Conservation (phyloP, 2,329 filamentous ascomycete genomes). For the Thielaviopsis ethacetica region DNA sequence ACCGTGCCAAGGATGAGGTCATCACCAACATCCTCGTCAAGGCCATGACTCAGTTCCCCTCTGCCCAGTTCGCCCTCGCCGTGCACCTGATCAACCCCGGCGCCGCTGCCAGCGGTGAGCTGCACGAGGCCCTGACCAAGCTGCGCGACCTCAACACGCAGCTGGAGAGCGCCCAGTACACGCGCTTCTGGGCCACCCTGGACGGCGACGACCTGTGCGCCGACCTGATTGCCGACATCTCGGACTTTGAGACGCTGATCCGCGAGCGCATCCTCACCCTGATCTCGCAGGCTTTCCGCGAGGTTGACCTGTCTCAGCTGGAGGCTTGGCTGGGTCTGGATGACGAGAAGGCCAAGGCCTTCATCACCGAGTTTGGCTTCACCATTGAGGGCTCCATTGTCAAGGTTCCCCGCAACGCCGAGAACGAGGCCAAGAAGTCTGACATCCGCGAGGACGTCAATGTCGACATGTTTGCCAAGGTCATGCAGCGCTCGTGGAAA, state of each 20-base stretch:
- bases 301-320: conserved; percentile 50
- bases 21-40: conserved; percentile 99
- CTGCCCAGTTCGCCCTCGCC: conserved; percentile 83
- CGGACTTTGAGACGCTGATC: conserved; percentile 88
- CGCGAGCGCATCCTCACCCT: conserved; percentile 78
- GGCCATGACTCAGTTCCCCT: conserved; percentile 91
- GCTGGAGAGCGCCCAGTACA: conserved; percentile 81
- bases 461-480: conserved; percentile 67
- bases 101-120: conserved; percentile 46
- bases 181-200: conserved; percentile 80
- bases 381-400: conserved; percentile 53
- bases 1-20: conserved; percentile 90
- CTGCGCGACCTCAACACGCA: conserved; percentile 70
- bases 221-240: conserved; percentile 84
- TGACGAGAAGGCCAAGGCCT: conserved; percentile 53
- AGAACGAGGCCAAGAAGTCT: conserved; percentile 93
- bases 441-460: conserved; percentile 92
- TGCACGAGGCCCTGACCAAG: conserved; percentile 83
- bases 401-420: conserved; percentile 76
- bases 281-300: conserved; percentile 64
- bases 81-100: conserved; percentile 86
- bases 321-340: conserved; percentile 63
- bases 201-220: conserved; percentile 92
- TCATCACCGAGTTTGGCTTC: conserved; percentile 77
- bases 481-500: conserved; percentile 75